Percentiles rank a stretch among this genome's conserved stretches.
Evolutionary conservation across 129 eudicot species (phyloP).

Genomic region (Daucus carota): DH1_v3.0 NC_030384.2:21905001-21905500

Average conservation of each 20-base stretch:
- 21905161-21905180: background rate
- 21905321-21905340: slow-evolving; percentile 65
- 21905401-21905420: background rate
- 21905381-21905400: background rate
- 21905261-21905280: slow-evolving; percentile 73
- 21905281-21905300: slow-evolving; percentile 48
- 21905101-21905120: no score
- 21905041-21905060: background rate
- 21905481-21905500: slow-evolving; percentile 5
- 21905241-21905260: slow-evolving; percentile 86
- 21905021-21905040: background rate
- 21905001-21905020: slow-evolving; percentile 44
- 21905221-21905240: slow-evolving; percentile 89
- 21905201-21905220: slow-evolving; percentile 98
- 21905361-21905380: background rate
- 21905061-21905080: background rate
- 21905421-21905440: background rate
- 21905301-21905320: slow-evolving; percentile 53
- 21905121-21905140: background rate
- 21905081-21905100: background rate
- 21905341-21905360: slow-evolving; percentile 74
- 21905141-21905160: background rate
- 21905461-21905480: background rate
- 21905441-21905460: background rate
- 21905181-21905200: slow-evolving; percentile 12